phyloP scores from a whole-genome alignment of 345 rosid genomes.

The Sisymbrium irio region DNA sequence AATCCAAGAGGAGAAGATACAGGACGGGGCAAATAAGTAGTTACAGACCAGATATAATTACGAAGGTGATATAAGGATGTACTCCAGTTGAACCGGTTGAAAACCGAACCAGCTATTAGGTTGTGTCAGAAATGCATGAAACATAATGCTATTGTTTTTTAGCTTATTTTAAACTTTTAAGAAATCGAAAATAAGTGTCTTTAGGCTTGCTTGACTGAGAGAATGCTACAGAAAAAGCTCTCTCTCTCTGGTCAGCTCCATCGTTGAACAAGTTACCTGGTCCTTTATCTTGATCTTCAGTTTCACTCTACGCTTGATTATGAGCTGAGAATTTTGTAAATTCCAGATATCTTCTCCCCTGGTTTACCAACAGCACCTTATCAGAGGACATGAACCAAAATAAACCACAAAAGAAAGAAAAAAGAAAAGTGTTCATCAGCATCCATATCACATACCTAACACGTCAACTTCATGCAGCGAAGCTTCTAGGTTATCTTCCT shows the following conservation, averaged over 20 bases:
- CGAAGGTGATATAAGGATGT: too few relatives aligned
- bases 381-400: background rate
- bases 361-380: slow-evolving; percentile 1
- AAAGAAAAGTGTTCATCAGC: background rate
- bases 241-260: background rate
- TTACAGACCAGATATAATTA: too few relatives aligned
- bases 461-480: slow-evolving; percentile 9
- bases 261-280: background rate
- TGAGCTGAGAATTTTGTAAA: background rate
- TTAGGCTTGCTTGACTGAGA: background rate
- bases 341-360: slow-evolving; percentile 10
- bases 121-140: too few relatives aligned
- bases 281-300: background rate
- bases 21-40: too few relatives aligned
- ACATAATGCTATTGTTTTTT: too few relatives aligned
- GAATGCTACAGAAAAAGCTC: background rate
- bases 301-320: background rate
- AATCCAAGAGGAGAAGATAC: too few relatives aligned
- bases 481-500: slow-evolving; percentile 7
- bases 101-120: too few relatives aligned
- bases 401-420: background rate
- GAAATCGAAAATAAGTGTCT: too few relatives aligned
- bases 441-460: background rate
- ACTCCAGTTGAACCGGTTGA: too few relatives aligned
- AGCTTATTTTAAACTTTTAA: too few relatives aligned